Base-by-base conservation (phyloP, 228 moss, liverwort and hornwort species). In the Sphagnum fallax region DNA sequence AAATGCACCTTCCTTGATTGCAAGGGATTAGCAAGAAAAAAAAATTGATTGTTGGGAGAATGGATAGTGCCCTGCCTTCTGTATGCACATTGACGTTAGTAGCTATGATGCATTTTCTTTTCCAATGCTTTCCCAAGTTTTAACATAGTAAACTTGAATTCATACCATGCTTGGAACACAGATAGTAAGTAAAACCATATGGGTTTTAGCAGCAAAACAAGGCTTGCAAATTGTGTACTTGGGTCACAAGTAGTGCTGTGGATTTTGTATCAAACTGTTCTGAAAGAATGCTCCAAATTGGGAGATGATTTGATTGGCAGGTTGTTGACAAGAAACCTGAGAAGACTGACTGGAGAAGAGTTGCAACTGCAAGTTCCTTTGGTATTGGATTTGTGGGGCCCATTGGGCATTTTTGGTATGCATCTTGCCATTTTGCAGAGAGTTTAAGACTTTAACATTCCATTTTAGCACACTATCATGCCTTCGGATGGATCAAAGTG, bases 351-450 rank as follows among this genome's bases (percentile, higher is more conserved):
- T 90, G 88, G 82, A 76, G 69, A 70, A 84, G 91, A 53, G 78
- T 86, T 12, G 76, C 72, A 52, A 83, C 81, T 15, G 91, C 91
- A 16, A 91, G 97, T 65, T 79, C 90, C 1, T 98, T 93, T 60
- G 97, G 97, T 10, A 74, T 88, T 3, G 88, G 90, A 5, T 98
- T 93, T 47, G 97, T 98, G 5, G 97, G 97, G 1, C 97, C 97
- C n/a, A 80, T 93, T 69, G 97, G 97, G 5, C 97, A 98, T 61
- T 74, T 80, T 12, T 98, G 97, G 97, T 97, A 81, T 6, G 49
- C 6, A 6, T n/a, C 50, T 32, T 32, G 32, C 32, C 32, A 32
- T 52, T 47, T 60, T 60, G 15, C 11, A 60, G 15, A 11, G 15
- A 4, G 59, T 11, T 11, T 60, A 60, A 11, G 11, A 60, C 15